phyloP scores from a whole-genome alignment of 805 yeast species.

The Barnettozyma botsteinii region DNA sequence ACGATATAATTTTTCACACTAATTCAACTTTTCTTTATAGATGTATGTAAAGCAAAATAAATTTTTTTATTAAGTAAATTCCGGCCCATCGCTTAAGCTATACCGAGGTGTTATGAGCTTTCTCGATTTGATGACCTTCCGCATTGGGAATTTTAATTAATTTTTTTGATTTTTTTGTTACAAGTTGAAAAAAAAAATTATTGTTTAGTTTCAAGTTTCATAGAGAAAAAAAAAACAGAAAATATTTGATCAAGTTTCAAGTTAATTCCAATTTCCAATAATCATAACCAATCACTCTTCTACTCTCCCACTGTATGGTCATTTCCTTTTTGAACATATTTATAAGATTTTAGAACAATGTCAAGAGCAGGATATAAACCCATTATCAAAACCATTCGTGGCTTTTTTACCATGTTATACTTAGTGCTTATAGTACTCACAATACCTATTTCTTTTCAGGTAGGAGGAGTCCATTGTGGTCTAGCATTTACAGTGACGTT shows the following conservation, averaged over 20 bases:
- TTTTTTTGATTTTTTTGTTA: neutral
- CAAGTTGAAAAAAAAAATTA: neutral
- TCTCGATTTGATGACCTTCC: too few species aligned
- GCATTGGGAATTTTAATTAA: neutral
- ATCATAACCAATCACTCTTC: too few species aligned
- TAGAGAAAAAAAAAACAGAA: neutral
- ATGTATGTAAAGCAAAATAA: neutral
- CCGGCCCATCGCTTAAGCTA: too few species aligned
- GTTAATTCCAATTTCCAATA: too few species aligned
- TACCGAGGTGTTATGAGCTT: too few species aligned
- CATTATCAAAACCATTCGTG: constrained; percentile 16
- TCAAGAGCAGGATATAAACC: constrained; percentile 8
- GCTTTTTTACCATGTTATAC: constrained; percentile 51
- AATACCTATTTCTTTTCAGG: constrained; percentile 88
- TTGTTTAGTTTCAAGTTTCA: neutral
- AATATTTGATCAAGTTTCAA: too few species aligned
- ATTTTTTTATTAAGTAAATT: neutral
- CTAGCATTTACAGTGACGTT: constrained; percentile 74
- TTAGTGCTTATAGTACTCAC: constrained; percentile 67
- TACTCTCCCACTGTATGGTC: too few species aligned
- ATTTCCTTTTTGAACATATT: too few species aligned
- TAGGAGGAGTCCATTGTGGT: constrained; percentile 90
- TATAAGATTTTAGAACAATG: constrained; percentile 1
- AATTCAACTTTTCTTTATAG: neutral
- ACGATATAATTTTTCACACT: too few species aligned